phyloP scores from a whole-genome alignment of 2,329 filamentous ascomycete species.

The Ophiocordyceps australis region DNA sequence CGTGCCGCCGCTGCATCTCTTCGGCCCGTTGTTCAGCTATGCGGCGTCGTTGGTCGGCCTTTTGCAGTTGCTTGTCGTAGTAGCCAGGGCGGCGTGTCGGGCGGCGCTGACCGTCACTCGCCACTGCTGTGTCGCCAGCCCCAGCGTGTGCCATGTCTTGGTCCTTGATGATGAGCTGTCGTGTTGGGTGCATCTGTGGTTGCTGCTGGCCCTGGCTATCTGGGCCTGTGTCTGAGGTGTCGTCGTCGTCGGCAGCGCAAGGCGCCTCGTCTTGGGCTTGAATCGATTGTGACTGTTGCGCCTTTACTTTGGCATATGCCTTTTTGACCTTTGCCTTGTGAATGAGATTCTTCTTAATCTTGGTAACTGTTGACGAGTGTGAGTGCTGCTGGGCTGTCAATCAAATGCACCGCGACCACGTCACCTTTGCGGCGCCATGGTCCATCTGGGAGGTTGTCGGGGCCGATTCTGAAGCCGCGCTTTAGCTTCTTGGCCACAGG shows the following conservation, averaged over 20 bases:
- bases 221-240: conserved; percentile 3
- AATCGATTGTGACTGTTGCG: conserved; percentile 13
- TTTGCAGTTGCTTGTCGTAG: conserved; percentile 45
- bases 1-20: conserved; percentile 28
- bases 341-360: conserved; percentile 79
- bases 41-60: conserved; percentile 21
- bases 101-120: conserved; percentile 14
- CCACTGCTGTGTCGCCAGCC: conserved; percentile 2
- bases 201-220: no score
- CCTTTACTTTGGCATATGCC: conserved; percentile 75
- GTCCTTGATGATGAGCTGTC: conserved; percentile 20
- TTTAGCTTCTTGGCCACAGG: conserved; percentile 30
- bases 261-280: conserved; percentile 5
- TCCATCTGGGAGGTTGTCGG: conserved; percentile 80
- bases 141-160: conserved; percentile 16
- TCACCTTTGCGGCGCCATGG: conserved; percentile 69
- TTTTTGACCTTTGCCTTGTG: conserved; percentile 89
- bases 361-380: conserved; percentile 39
- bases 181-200: conserved; percentile 19
- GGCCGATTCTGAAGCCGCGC: conserved; percentile 73
- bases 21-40: conserved; percentile 22
- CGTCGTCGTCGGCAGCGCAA: conserved; percentile 3
- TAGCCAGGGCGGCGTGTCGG: conserved; percentile 28
- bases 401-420: no score
- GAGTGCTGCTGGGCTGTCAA: conserved; percentile 8